Base-by-base conservation (phyloP, 1,284 basidiomycete species). In the Kalmanozyma brasiliensis region DNA sequence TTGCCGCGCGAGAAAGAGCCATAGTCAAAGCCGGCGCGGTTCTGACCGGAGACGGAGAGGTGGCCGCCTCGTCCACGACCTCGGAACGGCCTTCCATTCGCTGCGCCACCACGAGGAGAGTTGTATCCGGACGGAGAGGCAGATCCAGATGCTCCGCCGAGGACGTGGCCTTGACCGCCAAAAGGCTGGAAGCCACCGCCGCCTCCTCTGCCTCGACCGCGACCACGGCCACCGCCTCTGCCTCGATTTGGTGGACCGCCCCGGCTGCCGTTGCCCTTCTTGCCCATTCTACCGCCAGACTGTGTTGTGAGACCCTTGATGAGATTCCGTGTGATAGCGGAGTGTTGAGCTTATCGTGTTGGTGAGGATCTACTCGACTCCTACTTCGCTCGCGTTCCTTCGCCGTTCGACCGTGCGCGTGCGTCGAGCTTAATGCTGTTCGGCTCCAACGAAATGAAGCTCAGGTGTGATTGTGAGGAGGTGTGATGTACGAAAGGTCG, bases 11-110 rank as follows among this genome's bases (percentile, higher is more conserved):
- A 43, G 20, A 72, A 37, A n/a, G 47, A 20, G 16, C 59, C 52
- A 38, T 72, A 72, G 49, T 72, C 63, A 43, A 72, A 72, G 42
- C 52, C 59, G 40, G 67, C 63, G 13, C 64, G 68, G 19, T 72
- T 72, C 46, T 72, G 68, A 8, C 68, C 63, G 10, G 48, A 37
- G 1, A 58, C 68, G 6, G 68, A 37, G 16, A 72, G 64, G n/a
- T 55, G 49, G n/a, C 63, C 63, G 10, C 63, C 68, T 20, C 68
- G 38, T 10, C 68, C 68, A n/a, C 68, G 52, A 19, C 55, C 63
- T 26, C 58, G 49, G 33, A 35, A 62, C 0, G 58, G 58, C 20
- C 48, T 35, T 16, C 52, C 46, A 23, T 52, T 47, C 16, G 57
- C 41, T 11, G 35, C 20, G 19, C 66, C 66, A 16, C 68, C 58